These are phyloP conservation scores for Dactylellina haptotyla DNA, from an alignment of 2,329 filamentous ascomycete genomes.

Conservation along the genomic window DNA sequence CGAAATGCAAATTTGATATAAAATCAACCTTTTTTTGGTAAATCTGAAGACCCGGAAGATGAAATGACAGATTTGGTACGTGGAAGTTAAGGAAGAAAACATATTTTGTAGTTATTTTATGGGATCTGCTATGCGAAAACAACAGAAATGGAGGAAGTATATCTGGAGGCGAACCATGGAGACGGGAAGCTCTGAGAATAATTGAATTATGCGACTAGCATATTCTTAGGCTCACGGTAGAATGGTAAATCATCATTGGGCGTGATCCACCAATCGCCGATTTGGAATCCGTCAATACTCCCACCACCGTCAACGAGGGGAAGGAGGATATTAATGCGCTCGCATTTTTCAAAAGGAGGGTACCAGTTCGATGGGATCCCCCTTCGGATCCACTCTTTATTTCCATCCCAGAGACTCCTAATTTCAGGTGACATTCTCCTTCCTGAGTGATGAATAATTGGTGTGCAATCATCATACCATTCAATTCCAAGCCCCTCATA, in stretches of 20 bases:
- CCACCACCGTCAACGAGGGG: slow-evolving; percentile 7
- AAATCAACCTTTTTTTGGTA: too few relatives aligned
- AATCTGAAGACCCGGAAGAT: too few relatives aligned
- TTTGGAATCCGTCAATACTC: slow-evolving; percentile 4
- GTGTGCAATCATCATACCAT: slow-evolving; percentile 10
- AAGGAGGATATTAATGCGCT: slow-evolving; percentile 12
- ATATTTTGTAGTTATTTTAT: too few relatives aligned
- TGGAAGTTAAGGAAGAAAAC: too few relatives aligned
- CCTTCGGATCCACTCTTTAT: neutral
- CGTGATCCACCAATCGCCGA: slow-evolving; percentile 35
- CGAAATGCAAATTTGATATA: too few relatives aligned
- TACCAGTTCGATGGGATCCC: neutral
- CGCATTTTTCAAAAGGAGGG: neutral
- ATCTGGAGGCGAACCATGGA: too few relatives aligned
- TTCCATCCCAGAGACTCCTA: neutral
- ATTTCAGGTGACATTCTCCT: neutral
- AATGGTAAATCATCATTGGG: slow-evolving; percentile 3
- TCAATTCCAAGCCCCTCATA: neutral
- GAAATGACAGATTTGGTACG: too few relatives aligned
- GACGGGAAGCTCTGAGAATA: too few relatives aligned
- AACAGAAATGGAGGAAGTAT: too few relatives aligned
- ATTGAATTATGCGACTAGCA: neutral
- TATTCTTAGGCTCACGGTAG: neutral
- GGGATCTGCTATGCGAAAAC: too few relatives aligned
- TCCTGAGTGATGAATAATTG: slow-evolving; percentile 10